Base-by-base conservation (phyloP, 31 red algal genomes). In the Odonthalia washingtoniensis region DNA sequence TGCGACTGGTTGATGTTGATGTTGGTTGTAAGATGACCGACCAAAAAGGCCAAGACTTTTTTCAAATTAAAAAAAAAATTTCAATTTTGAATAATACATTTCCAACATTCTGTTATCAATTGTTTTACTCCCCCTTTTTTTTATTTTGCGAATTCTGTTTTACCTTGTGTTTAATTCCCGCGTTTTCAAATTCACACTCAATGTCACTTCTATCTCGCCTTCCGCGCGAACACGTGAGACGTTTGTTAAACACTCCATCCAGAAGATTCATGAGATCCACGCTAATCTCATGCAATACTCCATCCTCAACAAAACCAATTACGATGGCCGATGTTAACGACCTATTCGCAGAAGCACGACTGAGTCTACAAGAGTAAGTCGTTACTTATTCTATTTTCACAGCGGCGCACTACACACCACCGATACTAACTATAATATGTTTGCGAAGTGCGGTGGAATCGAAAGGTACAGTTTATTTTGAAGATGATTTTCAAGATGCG, bases 301-400 rank as follows among this genome's bases (percentile, higher is more conserved):
- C 77, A 34, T 27, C 44, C n/a, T 46, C 77, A 5, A 6, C 77
- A 52, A n/a, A 39, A 36, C 44, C 12, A 31, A 16, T 61, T 28
- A 90, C 77, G 2, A 92, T 92, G 35, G 89, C 84, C 64, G 72
- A 86, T 74, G 81, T 92, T 31, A 92, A 92, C 64, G 33, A 72
- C 17, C 80, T 92, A 12, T 92, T 92, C 75, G 81, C 81, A 18
- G 89, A 92, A 70, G 89, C 89, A 40, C 81, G 81, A 26, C 42
- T 92, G 81, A 78, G 74, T 65, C 81, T 92, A 0, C 89, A 92
- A 63, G 89, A 92, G 87, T 90, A 81, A 82, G 87, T 81, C 35
- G n/a, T n/a, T n/a, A n/a, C n/a, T n/a, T n/a, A n/a, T n/a, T n/a
- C n/a, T n/a, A n/a, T n/a, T n/a, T n/a, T n/a, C n/a, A 39, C 3